These are phyloP conservation scores for Brassica napus DNA, from an alignment of 345 rosid genomes.

Conservation along the genomic window Da-Ae NC_063435.1:24185501-24186000, in stretches of 20 bases:
- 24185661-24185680: conserved; percentile 94
- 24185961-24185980: conserved; percentile 68
- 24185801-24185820: conserved; percentile 81
- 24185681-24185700: conserved; percentile 36
- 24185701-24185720: neutral
- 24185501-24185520: conserved; percentile 29
- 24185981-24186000: conserved; percentile 82
- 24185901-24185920: conserved; percentile 28
- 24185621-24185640: conserved; percentile 93
- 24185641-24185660: conserved; percentile 99
- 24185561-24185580: conserved; percentile 97
- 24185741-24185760: conserved; percentile 2
- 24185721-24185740: conserved; percentile 4
- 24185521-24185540: neutral
- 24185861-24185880: conserved; percentile 91
- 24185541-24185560: conserved; percentile 52
- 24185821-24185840: conserved; percentile 78
- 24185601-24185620: conserved; percentile 98
- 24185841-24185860: conserved; percentile 85
- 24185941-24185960: conserved; percentile 16
- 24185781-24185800: conserved; percentile 69
- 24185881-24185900: conserved; percentile 83
- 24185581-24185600: conserved; percentile 97
- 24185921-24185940: conserved; percentile 28
- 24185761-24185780: conserved; percentile 73